Percentiles rank a stretch among this genome's conserved stretches.
phyloP scores from a whole-genome alignment of 2,329 filamentous ascomycete genomes.

The Lasiodiplodia hormozganensis region DNA sequence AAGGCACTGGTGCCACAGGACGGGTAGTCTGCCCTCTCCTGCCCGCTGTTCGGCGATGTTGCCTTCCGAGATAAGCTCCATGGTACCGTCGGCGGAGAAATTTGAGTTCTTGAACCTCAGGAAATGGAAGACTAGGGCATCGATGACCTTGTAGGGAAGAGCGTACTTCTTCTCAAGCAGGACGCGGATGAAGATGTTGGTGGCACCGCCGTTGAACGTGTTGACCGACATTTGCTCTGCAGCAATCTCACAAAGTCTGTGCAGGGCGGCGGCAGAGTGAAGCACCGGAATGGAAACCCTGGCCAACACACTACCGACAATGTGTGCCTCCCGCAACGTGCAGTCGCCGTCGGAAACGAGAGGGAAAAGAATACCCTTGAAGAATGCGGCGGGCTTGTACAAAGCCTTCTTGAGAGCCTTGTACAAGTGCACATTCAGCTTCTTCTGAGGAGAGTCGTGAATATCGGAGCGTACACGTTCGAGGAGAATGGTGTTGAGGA shows the following conservation, averaged over 20 bases:
- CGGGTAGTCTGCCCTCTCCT: constrained; percentile 74
- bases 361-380: constrained; percentile 95
- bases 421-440: constrained; percentile 95
- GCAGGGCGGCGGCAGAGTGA: constrained; percentile 89
- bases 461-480: constrained; percentile 94
- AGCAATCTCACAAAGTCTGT: constrained; percentile 91
- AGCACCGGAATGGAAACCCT: constrained; percentile 88
- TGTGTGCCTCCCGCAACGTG: constrained; percentile 89
- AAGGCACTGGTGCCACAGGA: constrained; percentile 95
- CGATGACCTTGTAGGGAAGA: constrained; percentile 91
- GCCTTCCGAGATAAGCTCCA: constrained; percentile 27
- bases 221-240: constrained; percentile 85
- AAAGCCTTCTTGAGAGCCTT: constrained; percentile 89
- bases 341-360: constrained; percentile 85
- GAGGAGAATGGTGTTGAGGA: constrained; percentile 85
- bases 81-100: constrained; percentile 58
- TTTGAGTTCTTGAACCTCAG: constrained; percentile 80
- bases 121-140: constrained; percentile 96
- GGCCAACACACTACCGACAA: constrained; percentile 84
- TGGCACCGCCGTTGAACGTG: constrained; percentile 86
- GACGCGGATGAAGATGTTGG: constrained; percentile 93
- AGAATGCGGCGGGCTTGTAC: constrained; percentile 95
- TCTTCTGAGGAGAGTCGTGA: constrained; percentile 76
- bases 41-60: constrained; percentile 44
- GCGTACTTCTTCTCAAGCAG: constrained; percentile 97